Base-by-base conservation (phyloP, 805 yeast genomes). In the Saccharomycopsis amapae region DNA sequence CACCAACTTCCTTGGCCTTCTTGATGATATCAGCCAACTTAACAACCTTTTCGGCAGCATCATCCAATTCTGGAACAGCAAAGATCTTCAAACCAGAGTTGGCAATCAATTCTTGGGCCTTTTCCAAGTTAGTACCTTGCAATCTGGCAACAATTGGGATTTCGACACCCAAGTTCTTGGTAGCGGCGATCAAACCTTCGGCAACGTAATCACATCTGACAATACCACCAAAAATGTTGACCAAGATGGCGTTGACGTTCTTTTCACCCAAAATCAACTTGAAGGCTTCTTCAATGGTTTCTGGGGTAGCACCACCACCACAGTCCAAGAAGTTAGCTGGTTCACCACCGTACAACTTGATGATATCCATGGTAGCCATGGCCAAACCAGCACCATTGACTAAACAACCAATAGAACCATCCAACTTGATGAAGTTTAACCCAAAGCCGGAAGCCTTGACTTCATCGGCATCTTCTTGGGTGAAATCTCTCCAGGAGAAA, bases 301-400 rank as follows among this genome's bases (percentile, higher is more conserved):
- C 85, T 56, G 97, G 97, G 53, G 97, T 93, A 59, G 99, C 98
- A 68, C 96, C 95, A 75, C 99, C 99, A 75, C 99, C 99, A 69
- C 96, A 93, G 75, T 93, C 99, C 66, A 93, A 79, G 79, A 93
- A 93, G 77, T 93, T 93, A 56, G 98, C 99, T 60, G 99, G 99
- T 58, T 79, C 85, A 67, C 99, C 99, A 62, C 97, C 97, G 73
- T 88, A 85, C 60, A 93, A 79, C 73, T 93, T 88, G 74, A 93
- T 87, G 66, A 94, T 94, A 70, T 93, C 99, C 97, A 93, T 89
- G 56, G 99, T 93, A 59, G 99, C 99, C 99, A 93, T 93, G 61
- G 99, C 99, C 65, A 93, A 78, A 68, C 99, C 99, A 49, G 99
- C 99, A 75, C 99, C 99, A 69, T 93, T 93, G 66, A 93, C 99